A percentile compares a stretch with the other conserved stretches of the same genome.
Evolutionary conservation across 2,329 filamentous ascomycete genomes (phyloP).

Genomic region (Xylaria sp.): DNA sequence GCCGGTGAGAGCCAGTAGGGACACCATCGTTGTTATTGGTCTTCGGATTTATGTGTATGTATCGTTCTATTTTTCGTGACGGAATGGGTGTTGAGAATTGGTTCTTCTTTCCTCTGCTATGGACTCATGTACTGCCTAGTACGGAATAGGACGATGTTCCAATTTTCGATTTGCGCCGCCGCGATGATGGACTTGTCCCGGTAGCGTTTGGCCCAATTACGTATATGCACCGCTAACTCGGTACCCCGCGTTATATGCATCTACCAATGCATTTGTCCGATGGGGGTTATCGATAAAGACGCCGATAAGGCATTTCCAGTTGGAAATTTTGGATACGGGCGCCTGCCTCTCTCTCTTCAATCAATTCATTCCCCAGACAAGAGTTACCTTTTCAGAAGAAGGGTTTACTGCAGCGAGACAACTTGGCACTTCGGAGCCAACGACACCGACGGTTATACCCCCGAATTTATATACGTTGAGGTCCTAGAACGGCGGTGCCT

Average conservation of each 20-base stretch:
- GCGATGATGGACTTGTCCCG: background rate
- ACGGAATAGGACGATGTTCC: background rate
- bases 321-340: conserved; percentile 17
- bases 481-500: background rate
- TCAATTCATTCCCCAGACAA: background rate
- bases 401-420: background rate
- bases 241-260: background rate
- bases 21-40: conserved; percentile 45
- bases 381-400: conserved; percentile 4
- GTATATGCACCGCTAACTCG: background rate
- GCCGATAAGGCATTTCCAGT: background rate
- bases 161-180: conserved; percentile 12
- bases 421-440: conserved; percentile 1
- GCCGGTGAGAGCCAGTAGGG: conserved; percentile 45
- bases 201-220: background rate
- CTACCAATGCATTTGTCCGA: background rate
- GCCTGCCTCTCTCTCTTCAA: background rate
- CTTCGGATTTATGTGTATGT: too few species aligned
- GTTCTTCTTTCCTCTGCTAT: background rate
- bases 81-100: background rate
- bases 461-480: conserved; percentile 2
- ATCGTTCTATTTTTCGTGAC: background rate
- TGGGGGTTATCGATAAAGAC: conserved; percentile 14
- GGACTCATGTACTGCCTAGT: too few species aligned
- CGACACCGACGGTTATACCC: conserved; percentile 1